Conservation (phyloP, 345 rosid genomes). For the Citrus cavaleriei region DNA sequence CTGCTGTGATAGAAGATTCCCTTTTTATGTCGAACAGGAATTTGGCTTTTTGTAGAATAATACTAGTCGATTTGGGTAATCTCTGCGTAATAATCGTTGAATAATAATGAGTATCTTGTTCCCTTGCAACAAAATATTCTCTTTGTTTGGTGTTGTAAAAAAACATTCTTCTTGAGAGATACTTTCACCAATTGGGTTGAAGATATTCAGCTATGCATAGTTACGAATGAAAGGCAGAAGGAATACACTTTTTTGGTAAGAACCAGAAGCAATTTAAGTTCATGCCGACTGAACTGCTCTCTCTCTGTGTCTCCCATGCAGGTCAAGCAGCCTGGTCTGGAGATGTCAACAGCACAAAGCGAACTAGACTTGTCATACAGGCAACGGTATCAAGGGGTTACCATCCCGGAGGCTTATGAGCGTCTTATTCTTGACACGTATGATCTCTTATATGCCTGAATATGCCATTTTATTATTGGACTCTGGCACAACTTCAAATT, state of each 20-base stretch:
- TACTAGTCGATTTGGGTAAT: neutral
- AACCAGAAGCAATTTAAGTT: neutral
- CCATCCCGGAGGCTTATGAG: conserved; percentile 96
- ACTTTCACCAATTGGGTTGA: neutral
- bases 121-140: neutral
- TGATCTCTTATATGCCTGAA: conserved; percentile 1
- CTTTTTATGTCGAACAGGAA: neutral
- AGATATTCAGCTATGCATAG: neutral
- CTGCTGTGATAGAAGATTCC: neutral
- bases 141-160: neutral
- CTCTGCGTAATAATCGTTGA: neutral
- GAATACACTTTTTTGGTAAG: too few species aligned
- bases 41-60: neutral
- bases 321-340: conserved; percentile 98
- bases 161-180: neutral
- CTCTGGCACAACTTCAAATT: neutral
- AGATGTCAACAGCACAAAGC: conserved; percentile 91
- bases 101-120: neutral
- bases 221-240: neutral
- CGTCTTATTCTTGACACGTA: conserved; percentile 99
- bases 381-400: conserved; percentile 80
- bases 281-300: conserved; percentile 6
- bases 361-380: conserved; percentile 92
- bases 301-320: conserved; percentile 26
- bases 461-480: neutral